Evolutionary conservation across 768 basidiomycete genomes (phyloP).

Genomic region (Sarcodon aspratus): DNA sequence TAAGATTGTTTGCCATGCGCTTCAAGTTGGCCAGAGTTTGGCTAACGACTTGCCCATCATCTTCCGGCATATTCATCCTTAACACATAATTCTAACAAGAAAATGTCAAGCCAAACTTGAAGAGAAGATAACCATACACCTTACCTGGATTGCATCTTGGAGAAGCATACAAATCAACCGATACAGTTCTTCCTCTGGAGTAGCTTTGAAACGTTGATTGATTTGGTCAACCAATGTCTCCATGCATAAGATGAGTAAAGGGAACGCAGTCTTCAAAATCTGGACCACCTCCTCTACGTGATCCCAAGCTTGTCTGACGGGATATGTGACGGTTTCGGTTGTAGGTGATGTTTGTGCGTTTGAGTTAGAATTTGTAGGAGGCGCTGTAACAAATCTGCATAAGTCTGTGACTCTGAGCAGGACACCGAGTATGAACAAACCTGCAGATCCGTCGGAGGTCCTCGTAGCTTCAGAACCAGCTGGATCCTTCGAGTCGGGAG

Average conservation of each 20-base stretch:
- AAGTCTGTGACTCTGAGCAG: no score
- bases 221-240: conserved; percentile 98
- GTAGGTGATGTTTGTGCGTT: conserved; percentile 10
- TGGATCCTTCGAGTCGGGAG: background rate
- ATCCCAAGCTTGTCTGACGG: conserved; percentile 70
- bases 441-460: no score
- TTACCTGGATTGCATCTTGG: conserved; percentile 77
- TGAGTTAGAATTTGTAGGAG: conserved; percentile 3
- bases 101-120: background rate
- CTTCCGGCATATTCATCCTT: conserved; percentile 54
- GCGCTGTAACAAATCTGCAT: background rate
- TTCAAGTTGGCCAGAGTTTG: conserved; percentile 43
- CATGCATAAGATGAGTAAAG: conserved; percentile 86
- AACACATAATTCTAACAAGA: conserved; percentile 48
- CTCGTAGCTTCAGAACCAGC: background rate
- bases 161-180: conserved; percentile 80
- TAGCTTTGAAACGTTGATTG: conserved; percentile 76
- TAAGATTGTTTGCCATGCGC: conserved; percentile 52
- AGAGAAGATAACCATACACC: conserved; percentile 6
- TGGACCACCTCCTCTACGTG: conserved; percentile 90
- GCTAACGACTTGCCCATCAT: conserved; percentile 51
- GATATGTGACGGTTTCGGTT: conserved; percentile 16
- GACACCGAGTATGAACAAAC: no score
- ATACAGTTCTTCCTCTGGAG: conserved; percentile 89
- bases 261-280: conserved; percentile 91